Percentiles rank a stretch among this genome's conserved stretches.
Evolutionary conservation across 768 basidiomycete species (phyloP).

Genomic region (Phlegmacium glaucopus): DNA sequence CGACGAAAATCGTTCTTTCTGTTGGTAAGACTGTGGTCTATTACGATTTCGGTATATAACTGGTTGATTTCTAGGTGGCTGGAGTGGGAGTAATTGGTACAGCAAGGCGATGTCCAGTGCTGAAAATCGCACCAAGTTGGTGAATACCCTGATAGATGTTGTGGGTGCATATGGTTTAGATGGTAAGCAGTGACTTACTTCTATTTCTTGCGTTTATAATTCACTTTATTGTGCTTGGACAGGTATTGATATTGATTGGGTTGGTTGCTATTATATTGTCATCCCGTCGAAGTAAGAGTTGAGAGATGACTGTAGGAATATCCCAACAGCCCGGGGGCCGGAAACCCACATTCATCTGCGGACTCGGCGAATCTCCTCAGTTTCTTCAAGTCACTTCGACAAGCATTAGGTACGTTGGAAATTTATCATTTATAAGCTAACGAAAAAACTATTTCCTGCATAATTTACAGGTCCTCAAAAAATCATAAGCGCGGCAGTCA

Average conservation of each 20-base stretch:
- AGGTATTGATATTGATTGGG: conserved; percentile 58
- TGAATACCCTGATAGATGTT: conserved; percentile 46
- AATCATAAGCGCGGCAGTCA: conserved; percentile 69
- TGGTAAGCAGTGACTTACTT: conserved; percentile 42
- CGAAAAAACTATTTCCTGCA: not conserved
- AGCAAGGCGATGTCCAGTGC: conserved; percentile 51
- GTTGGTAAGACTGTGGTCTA: conserved; percentile 42
- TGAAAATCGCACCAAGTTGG: conserved; percentile 47
- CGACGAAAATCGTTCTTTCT: conserved; percentile 62
- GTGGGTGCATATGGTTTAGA: conserved; percentile 59
- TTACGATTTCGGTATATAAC: conserved; percentile 2
- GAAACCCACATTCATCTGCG: conserved; percentile 51
- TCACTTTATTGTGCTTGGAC: conserved; percentile 10
- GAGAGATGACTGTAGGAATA: conserved; percentile 73
- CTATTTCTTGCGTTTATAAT: conserved; percentile 24
- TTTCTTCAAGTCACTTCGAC: conserved; percentile 55
- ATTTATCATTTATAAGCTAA: not conserved
- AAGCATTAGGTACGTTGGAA: conserved; percentile 50
- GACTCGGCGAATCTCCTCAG: conserved; percentile 62
- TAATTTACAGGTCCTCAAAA: conserved; percentile 40
- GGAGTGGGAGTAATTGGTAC: conserved; percentile 63
- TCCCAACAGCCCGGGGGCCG: conserved; percentile 55
- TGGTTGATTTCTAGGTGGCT: conserved; percentile 41
- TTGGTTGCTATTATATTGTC: not conserved
- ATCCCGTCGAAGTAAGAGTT: not conserved